These are phyloP conservation scores for Rhynchospora pubera DNA, from an alignment of 176 grass and related monocot species.

Conservation along the genomic window DNA sequence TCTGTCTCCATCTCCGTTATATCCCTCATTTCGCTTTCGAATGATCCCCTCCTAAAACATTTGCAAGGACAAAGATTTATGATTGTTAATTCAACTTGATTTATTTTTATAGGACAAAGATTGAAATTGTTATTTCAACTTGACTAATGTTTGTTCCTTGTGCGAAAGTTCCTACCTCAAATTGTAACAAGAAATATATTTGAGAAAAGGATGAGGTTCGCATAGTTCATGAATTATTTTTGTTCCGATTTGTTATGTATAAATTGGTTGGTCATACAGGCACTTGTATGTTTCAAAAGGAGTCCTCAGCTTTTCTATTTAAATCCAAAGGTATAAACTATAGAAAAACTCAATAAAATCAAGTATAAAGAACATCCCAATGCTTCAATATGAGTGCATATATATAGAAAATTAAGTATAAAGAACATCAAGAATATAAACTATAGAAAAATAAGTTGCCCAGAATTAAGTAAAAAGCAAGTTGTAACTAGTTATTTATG, in stretches of 20 bases:
- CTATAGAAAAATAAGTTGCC: no score
- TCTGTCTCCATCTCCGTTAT: constrained; percentile 70
- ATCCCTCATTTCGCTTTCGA: constrained; percentile 53
- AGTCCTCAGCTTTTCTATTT: no score
- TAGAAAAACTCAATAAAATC: no score
- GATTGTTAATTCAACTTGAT: neutral
- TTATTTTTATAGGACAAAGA: neutral
- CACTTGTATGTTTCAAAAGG: no score
- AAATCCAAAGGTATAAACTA: no score
- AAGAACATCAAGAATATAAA: neutral
- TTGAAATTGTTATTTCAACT: neutral
- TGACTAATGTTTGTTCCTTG: neutral
- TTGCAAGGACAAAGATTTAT: neutral
- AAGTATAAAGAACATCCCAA: neutral
- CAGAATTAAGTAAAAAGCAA: no score
- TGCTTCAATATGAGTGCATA: no score
- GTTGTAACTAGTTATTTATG: no score
- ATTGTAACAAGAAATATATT: neutral
- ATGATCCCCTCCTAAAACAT: constrained; percentile 46
- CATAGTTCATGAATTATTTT: neutral
- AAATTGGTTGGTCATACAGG: no score
- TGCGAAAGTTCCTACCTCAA: neutral
- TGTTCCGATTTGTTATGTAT: neutral
- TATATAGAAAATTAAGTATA: no score
- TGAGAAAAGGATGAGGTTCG: neutral